Evolutionary conservation across 495 filamentous ascomycete species (phyloP).

Genomic region (Filosporella fistucella): DNA sequence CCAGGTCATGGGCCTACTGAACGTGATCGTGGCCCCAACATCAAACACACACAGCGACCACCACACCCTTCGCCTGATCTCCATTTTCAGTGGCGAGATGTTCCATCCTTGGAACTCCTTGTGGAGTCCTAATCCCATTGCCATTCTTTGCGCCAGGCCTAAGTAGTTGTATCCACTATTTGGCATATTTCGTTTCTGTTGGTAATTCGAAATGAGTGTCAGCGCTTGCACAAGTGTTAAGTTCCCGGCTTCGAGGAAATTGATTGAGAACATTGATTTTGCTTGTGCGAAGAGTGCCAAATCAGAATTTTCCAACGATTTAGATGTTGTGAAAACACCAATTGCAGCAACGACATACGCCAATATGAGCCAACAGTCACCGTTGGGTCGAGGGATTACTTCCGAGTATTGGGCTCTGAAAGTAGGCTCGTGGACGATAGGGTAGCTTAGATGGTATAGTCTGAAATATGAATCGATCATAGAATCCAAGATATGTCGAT

Average conservation of each 20-base stretch:
- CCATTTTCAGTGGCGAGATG: constrained; percentile 40
- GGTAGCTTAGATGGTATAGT: constrained; percentile 49
- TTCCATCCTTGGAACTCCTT: constrained; percentile 53
- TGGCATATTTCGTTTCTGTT: constrained; percentile 51
- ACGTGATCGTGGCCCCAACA: constrained; percentile 26
- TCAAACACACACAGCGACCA: constrained; percentile 27
- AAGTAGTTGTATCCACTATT: constrained; percentile 52
- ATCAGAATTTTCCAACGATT: no score
- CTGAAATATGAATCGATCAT: constrained; percentile 50
- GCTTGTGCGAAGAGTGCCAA: no score
- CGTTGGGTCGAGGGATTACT: constrained; percentile 43
- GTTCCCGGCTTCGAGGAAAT: constrained; percentile 49
- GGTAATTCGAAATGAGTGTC: constrained; percentile 46
- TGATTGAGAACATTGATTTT: no score
- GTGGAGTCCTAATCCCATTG: constrained; percentile 49
- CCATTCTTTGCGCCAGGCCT: constrained; percentile 45
- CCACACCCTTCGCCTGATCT: constrained; percentile 27
- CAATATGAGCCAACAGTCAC: constrained; percentile 44
- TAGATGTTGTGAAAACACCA: no score
- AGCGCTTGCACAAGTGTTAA: constrained; percentile 46
- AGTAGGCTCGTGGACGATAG: constrained; percentile 49
- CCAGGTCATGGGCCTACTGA: constrained; percentile 34
- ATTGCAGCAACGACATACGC: constrained; percentile 45
- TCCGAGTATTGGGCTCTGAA: constrained; percentile 51
- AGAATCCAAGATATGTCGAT: no score